phyloP scores from a whole-genome alignment of 2,329 filamentous ascomycete species.

The Aspergillus sp. region DNA sequence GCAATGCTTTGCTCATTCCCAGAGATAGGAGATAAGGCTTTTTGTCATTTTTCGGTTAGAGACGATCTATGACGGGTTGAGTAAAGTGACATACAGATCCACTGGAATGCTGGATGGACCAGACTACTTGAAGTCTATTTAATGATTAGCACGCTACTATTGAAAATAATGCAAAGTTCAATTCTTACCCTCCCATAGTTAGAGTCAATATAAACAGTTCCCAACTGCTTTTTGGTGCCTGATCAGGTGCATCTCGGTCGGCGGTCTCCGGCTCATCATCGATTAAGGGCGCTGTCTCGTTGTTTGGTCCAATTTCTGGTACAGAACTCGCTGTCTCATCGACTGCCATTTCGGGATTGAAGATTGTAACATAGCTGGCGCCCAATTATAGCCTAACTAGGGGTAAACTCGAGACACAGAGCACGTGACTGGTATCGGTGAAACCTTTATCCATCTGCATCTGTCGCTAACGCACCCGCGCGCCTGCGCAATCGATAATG shows the following conservation, averaged over 20 bases:
- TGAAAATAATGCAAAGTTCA: not conserved
- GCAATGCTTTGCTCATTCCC: constrained; percentile 72
- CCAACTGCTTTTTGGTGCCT: constrained; percentile 61
- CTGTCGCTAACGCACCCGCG: too few relatives aligned
- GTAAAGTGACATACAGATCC: constrained; percentile 56
- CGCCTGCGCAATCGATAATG: too few relatives aligned
- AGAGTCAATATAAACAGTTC: constrained; percentile 83
- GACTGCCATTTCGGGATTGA: not conserved
- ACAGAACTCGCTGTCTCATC: constrained; percentile 25
- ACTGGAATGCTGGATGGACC: constrained; percentile 91
- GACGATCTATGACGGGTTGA: not conserved
- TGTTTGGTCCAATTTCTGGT: constrained; percentile 1
- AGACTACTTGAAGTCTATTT: constrained; percentile 74
- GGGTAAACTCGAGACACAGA: too few relatives aligned
- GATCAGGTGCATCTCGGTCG: too few relatives aligned
- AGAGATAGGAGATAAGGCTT: constrained; percentile 69
- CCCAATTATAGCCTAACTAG: too few relatives aligned
- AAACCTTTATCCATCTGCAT: too few relatives aligned
- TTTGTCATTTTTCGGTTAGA: not conserved
- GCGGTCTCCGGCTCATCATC: constrained; percentile 43
- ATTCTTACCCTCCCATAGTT: constrained; percentile 62
- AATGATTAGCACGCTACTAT: not conserved
- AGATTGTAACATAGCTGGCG: too few relatives aligned
- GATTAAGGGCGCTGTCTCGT: constrained; percentile 17
- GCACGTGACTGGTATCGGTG: too few relatives aligned